These are phyloP conservation scores for Aspergillus amoenus DNA, from an alignment of 2,329 filamentous ascomycete genomes.

Conservation along the genomic window DNA sequence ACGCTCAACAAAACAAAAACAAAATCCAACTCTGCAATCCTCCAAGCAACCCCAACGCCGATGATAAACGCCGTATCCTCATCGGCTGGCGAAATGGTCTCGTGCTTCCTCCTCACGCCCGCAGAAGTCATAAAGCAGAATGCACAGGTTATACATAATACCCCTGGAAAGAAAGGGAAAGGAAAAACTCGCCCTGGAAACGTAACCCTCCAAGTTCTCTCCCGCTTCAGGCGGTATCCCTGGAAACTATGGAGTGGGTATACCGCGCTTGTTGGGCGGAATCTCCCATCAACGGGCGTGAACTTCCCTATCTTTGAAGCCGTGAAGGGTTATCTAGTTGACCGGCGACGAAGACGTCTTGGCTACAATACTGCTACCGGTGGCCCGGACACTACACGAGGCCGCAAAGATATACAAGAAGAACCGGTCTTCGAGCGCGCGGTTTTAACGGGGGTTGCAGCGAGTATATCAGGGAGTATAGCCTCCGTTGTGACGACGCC, in stretches of 20 bases:
- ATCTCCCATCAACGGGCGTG: constrained; percentile 82
- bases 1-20: constrained; percentile 50
- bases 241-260: constrained; percentile 68
- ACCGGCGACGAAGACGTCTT: constrained; percentile 30
- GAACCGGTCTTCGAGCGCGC: constrained; percentile 63
- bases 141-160: constrained; percentile 71
- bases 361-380: constrained; percentile 20
- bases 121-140: constrained; percentile 94
- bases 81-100: constrained; percentile 75
- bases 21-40: not conserved
- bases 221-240: constrained; percentile 56
- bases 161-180: constrained; percentile 5
- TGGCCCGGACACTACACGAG: not conserved
- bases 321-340: constrained; percentile 56
- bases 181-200: constrained; percentile 30
- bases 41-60: constrained; percentile 59
- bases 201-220: constrained; percentile 58
- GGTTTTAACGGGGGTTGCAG: constrained; percentile 69
- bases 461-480: constrained; percentile 70
- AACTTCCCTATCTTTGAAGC: constrained; percentile 87
- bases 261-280: constrained; percentile 75
- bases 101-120: constrained; percentile 81
- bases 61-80: constrained; percentile 73
- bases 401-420: constrained; percentile 7
- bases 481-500: constrained; percentile 84